Base-by-base conservation (phyloP, 2,329 filamentous ascomycete species). In the Penicillium occitanis region DNA sequence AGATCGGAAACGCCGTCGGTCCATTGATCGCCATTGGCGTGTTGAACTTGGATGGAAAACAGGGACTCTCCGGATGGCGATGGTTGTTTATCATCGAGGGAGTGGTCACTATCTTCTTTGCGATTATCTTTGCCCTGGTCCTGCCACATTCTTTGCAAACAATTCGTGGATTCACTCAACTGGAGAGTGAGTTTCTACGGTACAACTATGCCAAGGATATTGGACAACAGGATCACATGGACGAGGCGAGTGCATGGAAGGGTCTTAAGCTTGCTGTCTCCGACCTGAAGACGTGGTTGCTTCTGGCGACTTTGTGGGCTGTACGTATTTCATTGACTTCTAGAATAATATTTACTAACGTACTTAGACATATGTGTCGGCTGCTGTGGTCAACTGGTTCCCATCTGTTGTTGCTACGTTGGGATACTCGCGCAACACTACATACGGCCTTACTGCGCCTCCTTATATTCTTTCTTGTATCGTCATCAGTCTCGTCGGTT, bases 31-130 rank as follows among this genome's bases (percentile, higher is more conserved):
- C 75, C 25, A 75, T 74, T 65, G 75, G 73, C 7, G 72, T 76
- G 33, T 72, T 71, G 42, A 69, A 76, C 6, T 68, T 76, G 61
- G 69, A 80, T 55, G 81, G 81, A 3, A 71, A 80, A 5, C 76
- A 72, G 10, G 77, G 78, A 37, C 68, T 81, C 42, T 71, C 73
- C 3, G 78, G 79, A 0, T 85, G 73, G 80, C 77, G 81, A 53
- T 85, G 83, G 82, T 81, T 82, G 33, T 85, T 84, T 65, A 80
- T 85, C 40, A 73, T 84, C 4, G 83, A 85, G 69, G 83, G 83
- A 19, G 55, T 63, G 1, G 33, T 66, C 1, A 67, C 66, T 5
- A 57, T 65, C 4, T 51, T 87, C 0, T 80, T 88, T 0, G 80
- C 85, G 0, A 61, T 83, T 2, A 72, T 75, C 2, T 78, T 85